Evolutionary conservation across 345 rosid species (phyloP).

Genomic region (Angophora floribunda): DNA sequence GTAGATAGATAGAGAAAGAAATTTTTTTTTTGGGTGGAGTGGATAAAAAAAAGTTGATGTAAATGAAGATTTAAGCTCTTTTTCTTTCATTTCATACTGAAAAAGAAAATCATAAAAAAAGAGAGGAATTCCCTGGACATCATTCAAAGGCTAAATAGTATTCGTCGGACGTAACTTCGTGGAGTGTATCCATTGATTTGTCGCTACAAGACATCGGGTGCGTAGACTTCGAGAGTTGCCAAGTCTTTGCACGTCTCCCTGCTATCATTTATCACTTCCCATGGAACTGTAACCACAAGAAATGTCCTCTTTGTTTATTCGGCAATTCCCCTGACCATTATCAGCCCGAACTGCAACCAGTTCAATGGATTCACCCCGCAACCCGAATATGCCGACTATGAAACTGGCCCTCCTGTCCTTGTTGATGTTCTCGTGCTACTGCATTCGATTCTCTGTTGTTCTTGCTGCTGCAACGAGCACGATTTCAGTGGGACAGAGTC

Average conservation of each 20-base stretch:
- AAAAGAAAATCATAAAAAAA: too few species aligned
- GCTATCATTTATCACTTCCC: background rate
- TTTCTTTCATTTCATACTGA: too few species aligned
- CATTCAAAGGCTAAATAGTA: background rate
- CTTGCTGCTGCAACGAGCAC: background rate
- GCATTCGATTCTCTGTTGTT: background rate
- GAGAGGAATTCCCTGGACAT: too few species aligned
- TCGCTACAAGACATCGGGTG: background rate
- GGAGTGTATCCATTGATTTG: background rate
- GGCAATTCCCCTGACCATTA: background rate
- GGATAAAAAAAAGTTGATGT: too few species aligned
- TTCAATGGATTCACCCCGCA: background rate
- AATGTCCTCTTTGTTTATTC: background rate
- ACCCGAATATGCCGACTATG: background rate
- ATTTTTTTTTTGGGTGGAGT: too few species aligned
- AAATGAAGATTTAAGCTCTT: too few species aligned
- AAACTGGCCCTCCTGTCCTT: background rate
- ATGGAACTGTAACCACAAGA: accelerated
- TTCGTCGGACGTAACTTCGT: background rate
- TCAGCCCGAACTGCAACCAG: background rate
- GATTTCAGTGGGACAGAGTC: background rate
- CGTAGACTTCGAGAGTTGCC: background rate
- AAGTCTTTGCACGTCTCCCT: background rate
- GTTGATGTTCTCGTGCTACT: background rate
- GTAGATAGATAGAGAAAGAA: too few species aligned